Evolutionary conservation across 805 yeast genomes (phyloP).

Genomic region (Spathaspora girioi): DNA sequence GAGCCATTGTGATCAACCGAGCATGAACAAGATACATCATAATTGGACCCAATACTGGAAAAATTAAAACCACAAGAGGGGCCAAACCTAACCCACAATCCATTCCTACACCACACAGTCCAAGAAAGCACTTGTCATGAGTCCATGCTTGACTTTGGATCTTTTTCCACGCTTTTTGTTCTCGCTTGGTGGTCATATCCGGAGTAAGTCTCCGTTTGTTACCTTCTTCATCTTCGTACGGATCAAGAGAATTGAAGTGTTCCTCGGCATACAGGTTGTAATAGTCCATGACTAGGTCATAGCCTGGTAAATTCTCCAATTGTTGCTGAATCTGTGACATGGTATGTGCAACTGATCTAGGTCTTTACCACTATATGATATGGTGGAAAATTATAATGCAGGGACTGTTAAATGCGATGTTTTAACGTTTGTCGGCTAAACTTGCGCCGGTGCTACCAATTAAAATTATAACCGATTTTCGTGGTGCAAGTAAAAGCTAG

Average conservation of each 20-base stretch:
- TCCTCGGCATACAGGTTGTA: constrained; percentile 69
- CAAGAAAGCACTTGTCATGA: constrained; percentile 80
- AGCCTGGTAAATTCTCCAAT: constrained; percentile 52
- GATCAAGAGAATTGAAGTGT: constrained; percentile 61
- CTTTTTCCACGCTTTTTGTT: constrained; percentile 65
- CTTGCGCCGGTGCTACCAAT: background rate
- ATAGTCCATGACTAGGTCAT: constrained; percentile 48
- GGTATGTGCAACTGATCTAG: background rate
- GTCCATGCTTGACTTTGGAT: constrained; percentile 81
- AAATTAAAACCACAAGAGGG: constrained; percentile 57
- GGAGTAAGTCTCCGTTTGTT: constrained; percentile 59
- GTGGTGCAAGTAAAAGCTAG: background rate
- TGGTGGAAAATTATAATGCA: background rate
- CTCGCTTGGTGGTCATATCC: constrained; percentile 45
- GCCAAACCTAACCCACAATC: constrained; percentile 79
- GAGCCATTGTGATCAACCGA: constrained; percentile 59
- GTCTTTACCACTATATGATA: background rate
- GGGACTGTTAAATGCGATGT: background rate
- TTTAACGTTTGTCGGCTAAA: background rate
- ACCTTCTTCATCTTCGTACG: constrained; percentile 60
- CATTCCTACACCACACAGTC: constrained; percentile 60
- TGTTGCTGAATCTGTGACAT: constrained; percentile 23
- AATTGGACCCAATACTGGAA: constrained; percentile 85
- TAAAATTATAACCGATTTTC: background rate
- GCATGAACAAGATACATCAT: constrained; percentile 78